Evolutionary conservation across 257 asterid genomes (phyloP).

Genomic region (Linderniella brevidens): DNA sequence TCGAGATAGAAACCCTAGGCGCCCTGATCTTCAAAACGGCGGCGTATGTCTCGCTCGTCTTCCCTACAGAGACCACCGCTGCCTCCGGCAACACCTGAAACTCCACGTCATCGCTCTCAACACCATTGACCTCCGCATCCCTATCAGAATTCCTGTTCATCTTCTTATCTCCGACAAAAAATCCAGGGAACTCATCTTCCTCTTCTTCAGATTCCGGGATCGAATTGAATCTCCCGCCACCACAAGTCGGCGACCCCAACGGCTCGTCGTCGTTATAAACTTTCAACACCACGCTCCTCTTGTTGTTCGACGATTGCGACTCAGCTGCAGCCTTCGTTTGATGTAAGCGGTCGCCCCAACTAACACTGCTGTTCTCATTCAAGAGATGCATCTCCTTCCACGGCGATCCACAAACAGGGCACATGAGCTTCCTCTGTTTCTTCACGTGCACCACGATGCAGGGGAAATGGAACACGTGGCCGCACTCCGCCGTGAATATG

Average conservation of each 20-base stretch:
- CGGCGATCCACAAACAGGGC: conserved; percentile 56
- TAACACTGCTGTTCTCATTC: neutral
- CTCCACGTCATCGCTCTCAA: conserved; percentile 21
- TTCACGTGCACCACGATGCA: conserved; percentile 65
- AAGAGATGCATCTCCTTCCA: conserved; percentile 68
- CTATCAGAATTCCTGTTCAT: too few species aligned
- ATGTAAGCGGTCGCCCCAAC: neutral
- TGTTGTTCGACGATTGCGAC: conserved; percentile 8
- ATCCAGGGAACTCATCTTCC: conserved; percentile 67
- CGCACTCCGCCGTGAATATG: conserved; percentile 96
- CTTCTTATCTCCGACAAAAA: conserved; percentile 18
- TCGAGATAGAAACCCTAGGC: conserved; percentile 25
- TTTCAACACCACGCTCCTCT: conserved; percentile 21
- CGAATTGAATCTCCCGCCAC: conserved; percentile 60
- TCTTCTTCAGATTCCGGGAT: conserved; percentile 82
- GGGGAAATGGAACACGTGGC: conserved; percentile 80
- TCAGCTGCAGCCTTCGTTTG: neutral
- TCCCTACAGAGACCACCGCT: conserved; percentile 61
- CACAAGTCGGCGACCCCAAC: conserved; percentile 49
- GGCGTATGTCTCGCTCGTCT: conserved; percentile 47
- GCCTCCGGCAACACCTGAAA: conserved; percentile 46
- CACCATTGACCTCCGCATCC: conserved; percentile 13
- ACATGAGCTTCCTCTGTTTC: conserved; percentile 43
- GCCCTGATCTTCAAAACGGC: conserved; percentile 56
- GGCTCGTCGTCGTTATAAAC: conserved; percentile 95